A percentile compares a stretch with the other conserved stretches of the same genome.
Conservation (phyloP, 2,329 filamentous ascomycete genomes). For the Sporothrix brunneoviolacea region DNA sequence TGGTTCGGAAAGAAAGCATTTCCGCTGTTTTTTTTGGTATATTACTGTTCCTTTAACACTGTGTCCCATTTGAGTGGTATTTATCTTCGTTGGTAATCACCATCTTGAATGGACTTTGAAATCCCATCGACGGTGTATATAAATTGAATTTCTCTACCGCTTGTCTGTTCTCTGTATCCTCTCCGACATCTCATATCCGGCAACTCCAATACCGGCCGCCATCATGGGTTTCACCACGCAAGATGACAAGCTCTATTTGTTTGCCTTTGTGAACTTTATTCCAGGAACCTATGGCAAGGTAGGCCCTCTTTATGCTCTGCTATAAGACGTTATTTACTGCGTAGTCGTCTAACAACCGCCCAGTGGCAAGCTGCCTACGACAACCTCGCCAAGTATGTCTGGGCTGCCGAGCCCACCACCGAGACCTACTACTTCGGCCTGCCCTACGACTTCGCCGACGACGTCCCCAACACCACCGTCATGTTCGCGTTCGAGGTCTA, state of each 20-base stretch:
- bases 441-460: slow-evolving; percentile 28
- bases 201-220: not conserved
- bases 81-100: not conserved
- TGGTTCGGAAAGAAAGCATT: too few relatives aligned
- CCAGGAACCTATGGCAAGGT: slow-evolving; percentile 29
- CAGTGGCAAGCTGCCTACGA: slow-evolving; percentile 37
- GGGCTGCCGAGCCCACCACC: slow-evolving; percentile 28
- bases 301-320: slow-evolving; percentile 9
- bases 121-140: too few relatives aligned
- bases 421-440: slow-evolving; percentile 38
- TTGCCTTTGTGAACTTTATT: slow-evolving; percentile 28
- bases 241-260: slow-evolving; percentile 18
- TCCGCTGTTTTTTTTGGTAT: too few relatives aligned
- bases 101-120: too few relatives aligned
- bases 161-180: not conserved
- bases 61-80: too few relatives aligned
- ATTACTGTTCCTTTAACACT: too few relatives aligned
- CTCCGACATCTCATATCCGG: not conserved
- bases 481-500: slow-evolving; percentile 33
- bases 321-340: too few relatives aligned
- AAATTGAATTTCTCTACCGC: not conserved
- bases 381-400: slow-evolving; percentile 31
- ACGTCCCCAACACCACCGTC: slow-evolving; percentile 24
- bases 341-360: too few relatives aligned
- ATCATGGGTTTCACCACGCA: slow-evolving; percentile 7